A percentile compares a stretch with the other conserved stretches of the same genome.
These are phyloP conservation scores for Yamadazyma akitaensis DNA, from an alignment of 805 yeast genomes.

Conservation along the genomic window DNA sequence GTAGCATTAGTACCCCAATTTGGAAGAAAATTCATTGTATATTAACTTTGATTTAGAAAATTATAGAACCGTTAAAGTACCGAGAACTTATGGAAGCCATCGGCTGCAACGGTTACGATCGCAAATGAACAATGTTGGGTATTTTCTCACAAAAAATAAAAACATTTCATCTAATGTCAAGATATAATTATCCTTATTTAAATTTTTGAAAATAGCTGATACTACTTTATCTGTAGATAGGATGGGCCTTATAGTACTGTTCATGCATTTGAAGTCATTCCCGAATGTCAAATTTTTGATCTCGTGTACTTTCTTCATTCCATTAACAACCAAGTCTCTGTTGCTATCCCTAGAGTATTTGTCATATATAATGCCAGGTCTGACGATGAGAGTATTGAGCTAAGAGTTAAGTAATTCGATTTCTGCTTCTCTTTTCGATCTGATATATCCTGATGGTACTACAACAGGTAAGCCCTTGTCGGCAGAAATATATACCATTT, in stretches of 20 bases:
- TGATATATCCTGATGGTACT: constrained; percentile 67
- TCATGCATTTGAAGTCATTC: constrained; percentile 33
- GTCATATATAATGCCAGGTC: constrained; percentile 87
- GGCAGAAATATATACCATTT: constrained; percentile 74
- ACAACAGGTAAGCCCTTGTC: constrained; percentile 59
- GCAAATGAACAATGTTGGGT: too few relatives aligned
- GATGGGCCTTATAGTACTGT: constrained; percentile 55
- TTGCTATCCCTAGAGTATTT: constrained; percentile 21
- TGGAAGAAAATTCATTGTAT: constrained; percentile 11
- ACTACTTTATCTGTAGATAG: constrained; percentile 71
- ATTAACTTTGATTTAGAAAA: neutral
- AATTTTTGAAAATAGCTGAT: constrained; percentile 49
- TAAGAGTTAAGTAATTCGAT: constrained; percentile 44
- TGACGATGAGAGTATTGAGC: constrained; percentile 59
- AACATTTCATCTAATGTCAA: constrained; percentile 39
- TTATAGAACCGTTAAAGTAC: neutral
- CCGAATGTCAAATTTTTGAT: constrained; percentile 44
- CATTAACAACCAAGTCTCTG: constrained; percentile 15
- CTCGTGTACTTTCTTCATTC: constrained; percentile 42
- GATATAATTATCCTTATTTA: constrained; percentile 55
- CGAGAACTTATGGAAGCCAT: neutral
- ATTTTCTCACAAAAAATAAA: too few relatives aligned
- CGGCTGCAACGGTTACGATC: neutral
- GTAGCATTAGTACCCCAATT: constrained; percentile 41
- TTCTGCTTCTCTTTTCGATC: constrained; percentile 78